A percentile compares a stretch with the other conserved stretches of the same genome.
These are phyloP conservation scores for Dictyostelium gargantuum DNA, from an alignment of 208 protist species.

Conservation along the genomic window DNA sequence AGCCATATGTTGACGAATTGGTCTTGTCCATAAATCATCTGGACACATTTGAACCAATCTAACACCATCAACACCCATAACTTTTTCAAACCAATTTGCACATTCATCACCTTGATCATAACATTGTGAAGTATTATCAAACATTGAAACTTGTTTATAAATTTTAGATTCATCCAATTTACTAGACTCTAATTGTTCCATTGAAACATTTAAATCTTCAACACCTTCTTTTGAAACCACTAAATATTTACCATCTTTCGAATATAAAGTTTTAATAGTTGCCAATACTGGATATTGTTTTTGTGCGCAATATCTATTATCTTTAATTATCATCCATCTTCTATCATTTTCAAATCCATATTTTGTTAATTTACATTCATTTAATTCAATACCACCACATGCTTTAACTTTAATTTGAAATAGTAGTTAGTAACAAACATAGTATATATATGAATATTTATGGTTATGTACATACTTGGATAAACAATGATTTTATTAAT, in stretches of 20 bases:
- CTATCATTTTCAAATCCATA: constrained; percentile 27
- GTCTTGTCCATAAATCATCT: not conserved
- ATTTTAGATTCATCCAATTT: not conserved
- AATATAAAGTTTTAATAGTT: not conserved
- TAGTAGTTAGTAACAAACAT: not conserved
- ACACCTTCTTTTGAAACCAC: not conserved
- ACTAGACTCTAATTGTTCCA: not conserved
- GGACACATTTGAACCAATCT: not conserved
- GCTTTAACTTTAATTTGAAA: constrained; percentile 19
- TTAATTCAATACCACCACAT: constrained; percentile 43
- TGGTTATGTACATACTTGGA: not conserved
- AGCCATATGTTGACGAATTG: not conserved
- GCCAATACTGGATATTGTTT: not conserved
- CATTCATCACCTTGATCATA: not conserved
- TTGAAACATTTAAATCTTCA: not conserved
- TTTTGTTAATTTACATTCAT: constrained; percentile 2
- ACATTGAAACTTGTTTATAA: not conserved
- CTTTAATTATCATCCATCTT: constrained; percentile 10
- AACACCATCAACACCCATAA: not conserved
- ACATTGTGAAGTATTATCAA: not conserved
- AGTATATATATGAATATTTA: not conserved
- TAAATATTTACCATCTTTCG: not conserved
- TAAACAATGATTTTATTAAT: constrained; percentile 34
- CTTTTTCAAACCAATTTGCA: not conserved
- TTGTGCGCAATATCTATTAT: not conserved